phyloP scores from a whole-genome alignment of 352 stramenopile genomes.

The Plasmopara viticola region DNA sequence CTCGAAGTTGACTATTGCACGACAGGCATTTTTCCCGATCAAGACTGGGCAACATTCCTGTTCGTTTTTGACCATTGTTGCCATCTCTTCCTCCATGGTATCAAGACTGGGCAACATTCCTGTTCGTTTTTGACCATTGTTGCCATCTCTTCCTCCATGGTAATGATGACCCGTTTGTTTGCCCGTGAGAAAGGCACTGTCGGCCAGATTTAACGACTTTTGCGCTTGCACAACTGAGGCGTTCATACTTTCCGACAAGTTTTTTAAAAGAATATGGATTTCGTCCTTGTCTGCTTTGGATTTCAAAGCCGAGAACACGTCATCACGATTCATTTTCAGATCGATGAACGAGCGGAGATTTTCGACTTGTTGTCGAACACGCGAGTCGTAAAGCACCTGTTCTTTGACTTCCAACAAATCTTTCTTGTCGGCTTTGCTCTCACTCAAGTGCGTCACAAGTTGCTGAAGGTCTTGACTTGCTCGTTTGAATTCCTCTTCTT shows the following conservation, averaged over 20 bases:
- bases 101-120: conserved; percentile 63
- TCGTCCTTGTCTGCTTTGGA: conserved; percentile 84
- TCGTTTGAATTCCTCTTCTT: conserved; percentile 86
- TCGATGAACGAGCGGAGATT: conserved; percentile 83
- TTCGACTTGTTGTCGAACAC: conserved; percentile 78
- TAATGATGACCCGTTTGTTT: conserved; percentile 46
- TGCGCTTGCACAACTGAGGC: conserved; percentile 70
- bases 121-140: not conserved
- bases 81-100: not conserved
- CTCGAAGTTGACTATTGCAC: conserved; percentile 63
- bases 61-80: no score
- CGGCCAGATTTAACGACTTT: conserved; percentile 48
- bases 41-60: conserved; percentile 50
- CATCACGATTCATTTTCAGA: conserved; percentile 86
- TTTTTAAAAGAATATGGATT: conserved; percentile 72
- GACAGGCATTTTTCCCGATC: conserved; percentile 75
- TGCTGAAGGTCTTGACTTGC: conserved; percentile 79
- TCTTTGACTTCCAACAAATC: conserved; percentile 83
- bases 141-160: conserved; percentile 16
- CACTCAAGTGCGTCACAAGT: conserved; percentile 68
- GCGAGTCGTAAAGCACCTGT: conserved; percentile 82
- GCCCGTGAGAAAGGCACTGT: conserved; percentile 67
- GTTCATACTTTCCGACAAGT: conserved; percentile 76
- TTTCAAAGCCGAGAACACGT: conserved; percentile 78
- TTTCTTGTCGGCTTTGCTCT: conserved; percentile 82